These are phyloP conservation scores for Penicillium sp. DNA, from an alignment of 2,329 filamentous ascomycete species.

Conservation along the genomic window DNA sequence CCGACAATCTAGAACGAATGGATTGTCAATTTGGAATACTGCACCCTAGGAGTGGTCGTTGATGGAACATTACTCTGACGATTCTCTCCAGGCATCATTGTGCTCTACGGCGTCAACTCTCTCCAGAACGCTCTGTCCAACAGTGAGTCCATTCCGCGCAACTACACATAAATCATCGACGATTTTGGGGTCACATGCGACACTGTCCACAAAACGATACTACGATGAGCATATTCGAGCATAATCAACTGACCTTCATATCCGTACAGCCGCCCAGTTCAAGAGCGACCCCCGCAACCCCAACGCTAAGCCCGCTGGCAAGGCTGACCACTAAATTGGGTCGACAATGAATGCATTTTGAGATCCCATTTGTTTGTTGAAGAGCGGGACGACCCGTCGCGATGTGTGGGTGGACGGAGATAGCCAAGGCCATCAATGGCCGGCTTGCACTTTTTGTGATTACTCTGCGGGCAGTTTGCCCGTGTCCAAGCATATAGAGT, in stretches of 20 bases:
- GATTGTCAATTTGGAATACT: not conserved
- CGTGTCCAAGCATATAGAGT: conserved; percentile 37
- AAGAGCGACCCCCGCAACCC: conserved; percentile 91
- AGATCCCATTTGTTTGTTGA: conserved; percentile 12
- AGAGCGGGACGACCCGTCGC: conserved; percentile 10
- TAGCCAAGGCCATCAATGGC: conserved; percentile 16
- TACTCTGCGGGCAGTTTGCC: conserved; percentile 24
- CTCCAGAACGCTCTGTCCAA: conserved; percentile 66
- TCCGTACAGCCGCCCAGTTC: conserved; percentile 68
- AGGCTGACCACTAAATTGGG: conserved; percentile 29
- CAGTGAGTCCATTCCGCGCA: conserved; percentile 51
- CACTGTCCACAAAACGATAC: not conserved
- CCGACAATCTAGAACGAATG: not conserved
- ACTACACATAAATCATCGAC: not conserved
- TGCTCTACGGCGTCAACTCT: conserved; percentile 86
- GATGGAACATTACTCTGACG: conserved; percentile 20
- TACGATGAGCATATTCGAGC: conserved; percentile 4
- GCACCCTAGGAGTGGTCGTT: conserved; percentile 1
- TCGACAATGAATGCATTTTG: conserved; percentile 13
- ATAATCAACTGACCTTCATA: conserved; percentile 17
- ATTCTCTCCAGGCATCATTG: conserved; percentile 57
- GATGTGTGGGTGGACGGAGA: conserved; percentile 14
- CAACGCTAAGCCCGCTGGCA: conserved; percentile 29
- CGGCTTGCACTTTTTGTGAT: conserved; percentile 19
- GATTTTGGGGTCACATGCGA: not conserved